These are phyloP conservation scores for Alternaria gaisen DNA, from an alignment of 2,329 filamentous ascomycete genomes.

Conservation along the genomic window DNA sequence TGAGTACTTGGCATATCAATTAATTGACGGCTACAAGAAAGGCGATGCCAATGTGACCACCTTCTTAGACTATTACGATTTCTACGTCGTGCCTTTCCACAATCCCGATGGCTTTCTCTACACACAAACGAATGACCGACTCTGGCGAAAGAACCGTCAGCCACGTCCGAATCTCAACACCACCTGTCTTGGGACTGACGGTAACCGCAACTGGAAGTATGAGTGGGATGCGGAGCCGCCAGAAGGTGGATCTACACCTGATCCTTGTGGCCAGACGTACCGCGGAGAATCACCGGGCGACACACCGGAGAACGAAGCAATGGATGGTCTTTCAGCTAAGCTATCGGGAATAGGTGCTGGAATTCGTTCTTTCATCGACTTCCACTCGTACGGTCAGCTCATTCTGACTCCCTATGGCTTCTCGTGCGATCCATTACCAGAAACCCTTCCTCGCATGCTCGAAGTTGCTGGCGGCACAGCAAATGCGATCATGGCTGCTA, in stretches of 20 bases:
- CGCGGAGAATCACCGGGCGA: constrained; percentile 41
- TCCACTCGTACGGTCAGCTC: constrained; percentile 69
- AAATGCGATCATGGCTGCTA: constrained; percentile 60
- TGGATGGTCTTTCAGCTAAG: constrained; percentile 57
- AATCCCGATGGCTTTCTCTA: constrained; percentile 48
- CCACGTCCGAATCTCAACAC: constrained; percentile 37
- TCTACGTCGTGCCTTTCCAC: constrained; percentile 45
- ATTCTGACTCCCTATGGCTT: constrained; percentile 67
- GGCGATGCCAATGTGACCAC: constrained; percentile 39
- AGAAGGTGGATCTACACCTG: constrained; percentile 33
- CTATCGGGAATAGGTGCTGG: constrained; percentile 54
- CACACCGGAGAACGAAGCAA: constrained; percentile 44
- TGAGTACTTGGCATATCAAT: constrained; percentile 43
- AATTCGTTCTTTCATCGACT: constrained; percentile 70
- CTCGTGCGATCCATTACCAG: constrained; percentile 48
- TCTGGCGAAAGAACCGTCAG: constrained; percentile 50
- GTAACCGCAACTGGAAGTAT: constrained; percentile 49
- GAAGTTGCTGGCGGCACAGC: constrained; percentile 39
- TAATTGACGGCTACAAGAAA: constrained; percentile 40
- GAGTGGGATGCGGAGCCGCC: constrained; percentile 43
- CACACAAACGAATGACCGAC: constrained; percentile 45
- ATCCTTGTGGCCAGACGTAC: constrained; percentile 48
- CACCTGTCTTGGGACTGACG: constrained; percentile 44
- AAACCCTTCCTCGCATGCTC: constrained; percentile 60
- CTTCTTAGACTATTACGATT: constrained; percentile 42